Evolutionary conservation across 2,329 filamentous ascomycete genomes (phyloP).

Genomic region (Bipolaris gigantea): DNA sequence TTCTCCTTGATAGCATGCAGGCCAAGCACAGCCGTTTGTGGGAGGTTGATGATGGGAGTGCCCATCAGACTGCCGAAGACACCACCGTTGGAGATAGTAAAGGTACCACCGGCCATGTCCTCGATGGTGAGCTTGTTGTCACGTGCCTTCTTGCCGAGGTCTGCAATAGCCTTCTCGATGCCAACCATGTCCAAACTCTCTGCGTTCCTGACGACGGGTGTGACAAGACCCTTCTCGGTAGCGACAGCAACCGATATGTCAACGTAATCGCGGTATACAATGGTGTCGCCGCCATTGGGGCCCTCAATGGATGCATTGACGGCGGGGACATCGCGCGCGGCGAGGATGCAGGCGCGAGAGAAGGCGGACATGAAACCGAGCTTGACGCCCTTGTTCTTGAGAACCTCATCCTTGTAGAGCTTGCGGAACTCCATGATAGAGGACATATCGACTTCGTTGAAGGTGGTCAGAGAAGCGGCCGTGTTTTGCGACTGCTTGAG

Average conservation of each 20-base stretch:
- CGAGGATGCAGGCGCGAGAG: constrained; percentile 82
- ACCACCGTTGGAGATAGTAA: constrained; percentile 95
- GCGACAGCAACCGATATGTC: constrained; percentile 97
- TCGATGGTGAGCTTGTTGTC: constrained; percentile 97
- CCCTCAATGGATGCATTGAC: constrained; percentile 98
- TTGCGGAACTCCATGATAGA: constrained; percentile 96
- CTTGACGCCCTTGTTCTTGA: constrained; percentile 96
- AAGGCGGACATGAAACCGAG: constrained; percentile 99
- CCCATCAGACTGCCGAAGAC: constrained; percentile 98
- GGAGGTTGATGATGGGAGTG: constrained; percentile 97
- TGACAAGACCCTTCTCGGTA: constrained; percentile 95
- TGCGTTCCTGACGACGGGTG: constrained; percentile 91
- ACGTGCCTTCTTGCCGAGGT: constrained; percentile 95
- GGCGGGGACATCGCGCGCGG: constrained; percentile 91
- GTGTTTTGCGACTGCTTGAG: constrained; percentile 99
- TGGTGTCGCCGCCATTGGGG: constrained; percentile 90
- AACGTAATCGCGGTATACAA: constrained; percentile 97
- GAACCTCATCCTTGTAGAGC: constrained; percentile 91
- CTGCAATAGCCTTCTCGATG: constrained; percentile 89
- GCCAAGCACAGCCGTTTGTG: constrained; percentile 87
- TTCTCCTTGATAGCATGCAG: constrained; percentile 97
- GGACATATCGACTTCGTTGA: constrained; percentile 99
- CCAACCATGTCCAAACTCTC: constrained; percentile 84
- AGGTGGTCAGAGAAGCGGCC: constrained; percentile 92
- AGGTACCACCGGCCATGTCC: constrained; percentile 98